Conservation (phyloP, 2,329 filamentous ascomycete species). For the Trichocomaceae sp. region DNA sequence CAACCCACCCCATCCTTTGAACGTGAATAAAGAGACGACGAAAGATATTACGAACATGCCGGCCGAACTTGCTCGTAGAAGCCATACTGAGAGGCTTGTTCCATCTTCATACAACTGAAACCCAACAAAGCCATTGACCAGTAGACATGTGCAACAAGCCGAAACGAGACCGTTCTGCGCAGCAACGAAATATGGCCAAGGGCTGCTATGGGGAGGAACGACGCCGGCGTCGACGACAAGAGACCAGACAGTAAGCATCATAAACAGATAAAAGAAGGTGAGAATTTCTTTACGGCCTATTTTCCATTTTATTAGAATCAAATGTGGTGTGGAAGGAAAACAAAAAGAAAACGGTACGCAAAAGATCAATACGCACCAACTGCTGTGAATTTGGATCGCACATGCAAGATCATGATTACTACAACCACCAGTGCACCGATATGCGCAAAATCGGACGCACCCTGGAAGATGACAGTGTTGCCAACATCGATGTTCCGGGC, state of each 20-base stretch:
- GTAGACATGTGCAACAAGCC: constrained; percentile 76
- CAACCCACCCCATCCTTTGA: constrained; percentile 84
- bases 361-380: constrained; percentile 60
- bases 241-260: constrained; percentile 80
- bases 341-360: not conserved
- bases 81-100: constrained; percentile 87
- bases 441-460: constrained; percentile 83
- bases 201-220: constrained; percentile 68
- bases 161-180: constrained; percentile 79
- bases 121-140: constrained; percentile 97
- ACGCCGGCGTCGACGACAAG: constrained; percentile 90
- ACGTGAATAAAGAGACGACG: constrained; percentile 81
- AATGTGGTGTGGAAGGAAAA: not conserved
- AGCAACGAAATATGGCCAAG: constrained; percentile 88
- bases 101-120: constrained; percentile 98
- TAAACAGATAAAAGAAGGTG: constrained; percentile 95
- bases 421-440: constrained; percentile 89
- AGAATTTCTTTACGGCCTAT: constrained; percentile 64
- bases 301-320: constrained; percentile 12
- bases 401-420: constrained; percentile 93
- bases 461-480: constrained; percentile 98
- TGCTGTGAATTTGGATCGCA: constrained; percentile 95
- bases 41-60: constrained; percentile 82
- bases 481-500: constrained; percentile 91
- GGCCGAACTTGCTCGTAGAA: constrained; percentile 70